Evolutionary conservation across 441 rosid species (phyloP).

Genomic region (Adansonia madagascariensis): DNA sequence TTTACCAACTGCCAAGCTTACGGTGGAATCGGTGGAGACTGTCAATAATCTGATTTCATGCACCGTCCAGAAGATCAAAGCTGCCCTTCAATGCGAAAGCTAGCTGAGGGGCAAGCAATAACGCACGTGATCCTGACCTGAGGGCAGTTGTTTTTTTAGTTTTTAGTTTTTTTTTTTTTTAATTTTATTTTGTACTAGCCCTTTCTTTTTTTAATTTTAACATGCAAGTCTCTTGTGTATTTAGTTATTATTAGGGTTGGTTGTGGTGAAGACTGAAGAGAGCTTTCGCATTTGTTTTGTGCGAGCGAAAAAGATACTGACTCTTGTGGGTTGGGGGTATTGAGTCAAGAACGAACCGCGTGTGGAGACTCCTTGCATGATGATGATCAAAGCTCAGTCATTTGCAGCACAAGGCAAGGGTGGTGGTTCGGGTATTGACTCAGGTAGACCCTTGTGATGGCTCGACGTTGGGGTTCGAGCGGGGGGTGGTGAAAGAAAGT

Average conservation of each 20-base stretch:
- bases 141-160: neutral
- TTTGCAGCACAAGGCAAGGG: slow-evolving; percentile 42
- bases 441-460: slow-evolving; percentile 50
- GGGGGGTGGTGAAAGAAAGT: neutral
- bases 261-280: neutral
- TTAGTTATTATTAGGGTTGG: slow-evolving; percentile 19
- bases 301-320: slow-evolving; percentile 8
- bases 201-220: neutral
- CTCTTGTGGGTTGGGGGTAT: slow-evolving; percentile 48
- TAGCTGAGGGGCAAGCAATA: slow-evolving; percentile 41
- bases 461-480: neutral
- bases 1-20: slow-evolving; percentile 56
- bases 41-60: slow-evolving; percentile 54
- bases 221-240: slow-evolving; percentile 11
- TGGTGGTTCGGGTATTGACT: slow-evolving; percentile 99
- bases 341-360: slow-evolving; percentile 99
- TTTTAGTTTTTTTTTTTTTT: neutral
- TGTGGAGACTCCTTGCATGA: slow-evolving; percentile 51
- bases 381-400: slow-evolving; percentile 25
- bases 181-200: neutral
- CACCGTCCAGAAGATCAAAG: slow-evolving; percentile 65
- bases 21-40: slow-evolving; percentile 61
- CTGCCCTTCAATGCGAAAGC: slow-evolving; percentile 77
- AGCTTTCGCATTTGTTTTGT: slow-evolving; percentile 1
- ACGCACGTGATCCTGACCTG: neutral